Conservation (phyloP, 2,329 filamentous ascomycete genomes). For the Xylaria sp. region DNA sequence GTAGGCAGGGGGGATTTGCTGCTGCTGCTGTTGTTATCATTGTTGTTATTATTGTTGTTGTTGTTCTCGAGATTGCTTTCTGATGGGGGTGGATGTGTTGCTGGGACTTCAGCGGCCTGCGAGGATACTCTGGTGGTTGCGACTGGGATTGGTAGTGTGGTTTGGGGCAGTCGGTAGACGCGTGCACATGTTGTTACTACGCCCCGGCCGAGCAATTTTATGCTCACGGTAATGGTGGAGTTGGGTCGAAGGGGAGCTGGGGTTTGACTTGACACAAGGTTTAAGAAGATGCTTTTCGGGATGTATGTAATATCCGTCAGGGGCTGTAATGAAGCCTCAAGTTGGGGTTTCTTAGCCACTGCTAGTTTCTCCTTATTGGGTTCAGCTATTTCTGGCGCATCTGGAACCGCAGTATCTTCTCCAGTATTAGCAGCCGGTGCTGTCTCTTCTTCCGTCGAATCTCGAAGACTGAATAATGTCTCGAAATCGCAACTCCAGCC, state of each 20-base stretch:
- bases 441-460: slow-evolving; percentile 38
- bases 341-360: slow-evolving; percentile 18
- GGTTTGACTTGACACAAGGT: slow-evolving; percentile 46
- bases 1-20: slow-evolving; percentile 51
- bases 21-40: neutral
- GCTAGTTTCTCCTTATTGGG: slow-evolving; percentile 3
- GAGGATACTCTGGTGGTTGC: slow-evolving; percentile 31
- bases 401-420: slow-evolving; percentile 24
- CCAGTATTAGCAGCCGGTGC: slow-evolving; percentile 30
- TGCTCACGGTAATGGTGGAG: slow-evolving; percentile 68
- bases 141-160: neutral
- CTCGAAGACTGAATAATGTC: slow-evolving; percentile 63
- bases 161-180: slow-evolving; percentile 81
- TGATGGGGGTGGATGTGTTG: slow-evolving; percentile 49
- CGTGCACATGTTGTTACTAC: slow-evolving; percentile 77
- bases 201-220: slow-evolving; percentile 77
- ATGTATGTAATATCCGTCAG: slow-evolving; percentile 53
- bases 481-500: slow-evolving; percentile 90
- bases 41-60: too few relatives aligned
- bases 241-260: slow-evolving; percentile 50
- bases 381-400: slow-evolving; percentile 1
- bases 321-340: slow-evolving; percentile 27
- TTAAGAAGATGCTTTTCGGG: slow-evolving; percentile 51
- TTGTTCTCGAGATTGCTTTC: slow-evolving; percentile 13
- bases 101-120: slow-evolving; percentile 59